phyloP scores from a whole-genome alignment of 2,329 filamentous ascomycete species.

The Didymella lethalis region DNA sequence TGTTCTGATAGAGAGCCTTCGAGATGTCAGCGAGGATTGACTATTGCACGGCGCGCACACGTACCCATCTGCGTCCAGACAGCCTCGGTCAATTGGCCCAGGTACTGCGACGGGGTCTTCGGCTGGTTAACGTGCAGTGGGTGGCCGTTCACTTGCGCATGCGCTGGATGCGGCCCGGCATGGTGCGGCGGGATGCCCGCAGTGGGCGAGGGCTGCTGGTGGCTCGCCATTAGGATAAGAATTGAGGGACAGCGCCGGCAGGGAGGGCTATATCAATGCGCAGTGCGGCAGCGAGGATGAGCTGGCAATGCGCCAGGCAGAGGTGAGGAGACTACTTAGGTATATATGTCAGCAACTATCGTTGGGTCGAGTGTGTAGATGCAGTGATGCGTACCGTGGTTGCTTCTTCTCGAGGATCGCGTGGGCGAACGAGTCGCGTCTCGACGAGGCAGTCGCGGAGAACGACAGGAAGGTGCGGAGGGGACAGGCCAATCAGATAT shows the following conservation, averaged over 20 bases:
- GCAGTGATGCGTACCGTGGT: constrained; percentile 24
- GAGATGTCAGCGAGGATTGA: constrained; percentile 29
- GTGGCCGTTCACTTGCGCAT: constrained; percentile 63
- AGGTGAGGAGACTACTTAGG: background rate
- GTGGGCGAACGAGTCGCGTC: constrained; percentile 30
- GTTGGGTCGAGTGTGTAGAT: constrained; percentile 1
- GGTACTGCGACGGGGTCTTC: constrained; percentile 73
- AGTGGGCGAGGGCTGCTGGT: constrained; percentile 82
- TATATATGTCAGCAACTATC: background rate
- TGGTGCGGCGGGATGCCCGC: constrained; percentile 74
- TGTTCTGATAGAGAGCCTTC: constrained; percentile 85
- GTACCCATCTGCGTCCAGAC: constrained; percentile 94
- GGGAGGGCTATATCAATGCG: constrained; percentile 12
- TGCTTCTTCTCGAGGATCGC: constrained; percentile 24
- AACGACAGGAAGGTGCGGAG: constrained; percentile 37
- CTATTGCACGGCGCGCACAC: constrained; percentile 42
- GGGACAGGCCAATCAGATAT: constrained; percentile 23
- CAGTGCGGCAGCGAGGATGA: constrained; percentile 20
- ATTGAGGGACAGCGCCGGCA: constrained; percentile 10
- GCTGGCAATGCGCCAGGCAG: constrained; percentile 13
- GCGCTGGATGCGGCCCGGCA: constrained; percentile 70
- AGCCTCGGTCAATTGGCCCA: constrained; percentile 80
- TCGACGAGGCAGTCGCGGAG: constrained; percentile 36
- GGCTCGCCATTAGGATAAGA: constrained; percentile 64
- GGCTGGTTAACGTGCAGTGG: constrained; percentile 66